phyloP scores from a whole-genome alignment of 2,329 filamentous ascomycete species.

The Pseudomassariella vexata region DNA sequence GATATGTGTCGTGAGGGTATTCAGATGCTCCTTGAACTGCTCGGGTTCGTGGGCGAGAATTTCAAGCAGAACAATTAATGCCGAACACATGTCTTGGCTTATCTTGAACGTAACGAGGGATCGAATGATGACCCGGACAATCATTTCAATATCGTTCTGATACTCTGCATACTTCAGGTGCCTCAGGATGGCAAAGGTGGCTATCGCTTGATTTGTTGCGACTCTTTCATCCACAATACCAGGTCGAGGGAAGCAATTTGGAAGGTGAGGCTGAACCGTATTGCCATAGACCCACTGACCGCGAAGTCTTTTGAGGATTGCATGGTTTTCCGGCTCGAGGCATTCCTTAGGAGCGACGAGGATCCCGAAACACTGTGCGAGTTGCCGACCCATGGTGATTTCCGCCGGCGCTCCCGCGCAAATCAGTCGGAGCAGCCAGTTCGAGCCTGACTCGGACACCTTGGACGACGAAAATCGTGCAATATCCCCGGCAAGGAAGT shows the following conservation, averaged over 20 bases:
- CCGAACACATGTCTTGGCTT: conserved; percentile 38
- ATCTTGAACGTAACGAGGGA: conserved; percentile 35
- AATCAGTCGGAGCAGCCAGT: conserved; percentile 15
- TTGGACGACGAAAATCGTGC: conserved; percentile 14
- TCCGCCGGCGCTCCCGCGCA: conserved; percentile 11
- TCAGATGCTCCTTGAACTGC: conserved; percentile 40
- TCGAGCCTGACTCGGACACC: no score
- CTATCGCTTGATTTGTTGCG: conserved; percentile 38
- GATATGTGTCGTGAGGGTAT: conserved; percentile 41
- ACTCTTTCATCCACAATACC: conserved; percentile 13
- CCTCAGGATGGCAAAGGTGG: conserved; percentile 41
- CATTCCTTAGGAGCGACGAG: conserved; percentile 21
- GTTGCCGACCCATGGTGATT: conserved; percentile 15
- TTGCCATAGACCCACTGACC: conserved; percentile 21
- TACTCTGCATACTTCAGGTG: conserved; percentile 46
- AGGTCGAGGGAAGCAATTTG: conserved; percentile 31
- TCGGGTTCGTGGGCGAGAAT: conserved; percentile 41
- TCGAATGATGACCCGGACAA: conserved; percentile 44
- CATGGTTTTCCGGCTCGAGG: conserved; percentile 19
- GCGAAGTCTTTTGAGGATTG: conserved; percentile 17
- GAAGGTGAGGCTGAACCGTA: conserved; percentile 28
- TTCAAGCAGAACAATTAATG: conserved; percentile 41
- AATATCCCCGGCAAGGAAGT: conserved; percentile 24
- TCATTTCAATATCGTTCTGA: conserved; percentile 39
- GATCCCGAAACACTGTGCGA: conserved; percentile 20